Evolutionary conservation across 352 stramenopile species (phyloP).

Genomic region (Phytopythium sindhum): DNA sequence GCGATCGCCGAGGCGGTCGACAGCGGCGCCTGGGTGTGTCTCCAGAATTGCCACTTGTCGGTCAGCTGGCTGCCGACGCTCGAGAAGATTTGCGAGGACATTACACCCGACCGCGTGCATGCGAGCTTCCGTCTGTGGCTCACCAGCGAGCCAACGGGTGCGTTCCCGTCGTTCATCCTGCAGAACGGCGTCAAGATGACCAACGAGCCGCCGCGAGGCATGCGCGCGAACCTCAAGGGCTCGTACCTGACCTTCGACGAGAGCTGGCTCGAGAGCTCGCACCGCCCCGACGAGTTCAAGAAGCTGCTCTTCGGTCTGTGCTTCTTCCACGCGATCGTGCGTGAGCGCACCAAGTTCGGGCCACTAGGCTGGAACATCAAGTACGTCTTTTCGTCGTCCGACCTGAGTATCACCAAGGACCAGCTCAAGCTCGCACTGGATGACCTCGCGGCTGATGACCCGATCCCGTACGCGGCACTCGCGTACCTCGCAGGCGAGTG

Average conservation of each 20-base stretch:
- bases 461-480: constrained; percentile 89
- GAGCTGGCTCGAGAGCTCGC: constrained; percentile 65
- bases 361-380: constrained; percentile 87
- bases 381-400: constrained; percentile 86
- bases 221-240: constrained; percentile 92
- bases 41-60: constrained; percentile 96
- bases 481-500: constrained; percentile 92
- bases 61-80: constrained; percentile 94
- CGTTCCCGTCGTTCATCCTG: constrained; percentile 94
- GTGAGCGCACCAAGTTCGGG: constrained; percentile 83
- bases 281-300: constrained; percentile 66
- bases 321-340: constrained; percentile 92
- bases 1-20: constrained; percentile 91
- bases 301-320: constrained; percentile 86
- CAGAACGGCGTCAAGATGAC: constrained; percentile 96
- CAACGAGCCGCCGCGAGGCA: constrained; percentile 93
- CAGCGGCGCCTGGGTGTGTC: constrained; percentile 93
- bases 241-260: constrained; percentile 87
- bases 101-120: constrained; percentile 89
- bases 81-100: constrained; percentile 93
- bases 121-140: constrained; percentile 93
- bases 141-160: constrained; percentile 90
- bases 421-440: constrained; percentile 85
- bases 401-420: constrained; percentile 83
- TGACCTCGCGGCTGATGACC: constrained; percentile 52